Base-by-base conservation (phyloP, 116 monocot genomes). In the Papilionanthe hybrid region DNA sequence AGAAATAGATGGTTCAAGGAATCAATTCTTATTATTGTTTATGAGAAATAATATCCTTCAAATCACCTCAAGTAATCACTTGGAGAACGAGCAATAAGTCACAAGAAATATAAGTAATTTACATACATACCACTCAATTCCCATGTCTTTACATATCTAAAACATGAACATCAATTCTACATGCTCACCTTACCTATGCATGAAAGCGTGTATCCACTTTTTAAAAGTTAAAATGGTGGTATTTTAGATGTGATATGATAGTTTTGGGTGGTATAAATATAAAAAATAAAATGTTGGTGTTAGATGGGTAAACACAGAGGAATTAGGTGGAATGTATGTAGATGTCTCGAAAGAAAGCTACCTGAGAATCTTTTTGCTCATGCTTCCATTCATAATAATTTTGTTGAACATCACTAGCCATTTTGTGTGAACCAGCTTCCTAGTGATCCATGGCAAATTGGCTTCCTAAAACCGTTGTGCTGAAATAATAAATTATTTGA, bases 331-430 rank as follows among this genome's bases (percentile, higher is more conserved):
- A 37, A 37, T 37, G 37, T 37, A 37, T 37, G 37, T 37, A 37
- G 4, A 37, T 0, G 2, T 4, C 37, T 37, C 37, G 37, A 37
- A 4, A 37, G 37, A 68, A 43, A 41, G 28, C 55, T 77, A 82
- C 82, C 77, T 71, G 68, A 37, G 56, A 77, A 53, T 77, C 77
- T 25, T 77, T 72, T 77, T 82, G 77, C 60, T 47, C 77, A 43
- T 77, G 82, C 30, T 77, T 17, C 82, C 77, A 77, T 27, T 41
- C 55, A 37, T 71, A 82, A 72, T 77, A 77, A 72, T 68, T 19
- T 71, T 82, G 77, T 48, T 82, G 75, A 77, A 82, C 82, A 56
- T 72, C 69, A 17, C 77, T 53, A 71, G 82, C 48, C 82, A 82
- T 82, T 71, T 60, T 0, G 20, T 44, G 1, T 43, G 32, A 73